Evolutionary conservation across 768 basidiomycete species (phyloP), one percentile per base, ranked within the genome.

Genomic region (Lentinus brumalis): DNA sequence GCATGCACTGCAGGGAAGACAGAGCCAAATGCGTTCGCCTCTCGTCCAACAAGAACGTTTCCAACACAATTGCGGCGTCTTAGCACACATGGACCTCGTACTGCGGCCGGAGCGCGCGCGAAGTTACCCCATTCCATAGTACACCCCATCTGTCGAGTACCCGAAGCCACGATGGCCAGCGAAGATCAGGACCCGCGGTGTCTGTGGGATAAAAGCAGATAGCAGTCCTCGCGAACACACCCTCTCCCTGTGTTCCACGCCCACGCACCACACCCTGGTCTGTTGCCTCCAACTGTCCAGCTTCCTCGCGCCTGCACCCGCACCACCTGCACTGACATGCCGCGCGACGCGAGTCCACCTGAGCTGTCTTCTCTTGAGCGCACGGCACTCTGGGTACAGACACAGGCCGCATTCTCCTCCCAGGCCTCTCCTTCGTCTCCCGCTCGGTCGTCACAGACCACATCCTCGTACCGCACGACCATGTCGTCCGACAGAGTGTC

Each of bases 381-480:
- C 42, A 69, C 66, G 32, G 60, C 61, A 10, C 62, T 53, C 55
- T 69, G 70, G 68, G 70, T 70, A 31, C 45, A 63, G 45, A 57
- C 68, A 26, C 70, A 70, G 55, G 62, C 67, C 26, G 16, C 44
- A 8, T 18, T 44, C 42, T 40, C 45, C 18, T 65, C 31, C 67
- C 67, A 62, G 51, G 49, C 65, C 15, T 61, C 61, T 16, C 57
- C 59, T 16, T 42, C 63, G 7, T 45, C 59, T 5, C 57, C 59
- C 35, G 15, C 57, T 32, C 42, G 58, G 16, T 49, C 64, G 15
- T 61, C 65, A 21, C 53, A 63, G 49, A 55, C 61, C 10, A 45
- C 52, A 6, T 56, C 56, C n/a, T 63, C 68, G 8, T 58, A 67
- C 42, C 69, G 67, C 49, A 70, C 67, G 35, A 70, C 67, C 8